Conservation (phyloP, 2,329 filamentous ascomycete genomes). For the Stachybotrys chartarum region DNA sequence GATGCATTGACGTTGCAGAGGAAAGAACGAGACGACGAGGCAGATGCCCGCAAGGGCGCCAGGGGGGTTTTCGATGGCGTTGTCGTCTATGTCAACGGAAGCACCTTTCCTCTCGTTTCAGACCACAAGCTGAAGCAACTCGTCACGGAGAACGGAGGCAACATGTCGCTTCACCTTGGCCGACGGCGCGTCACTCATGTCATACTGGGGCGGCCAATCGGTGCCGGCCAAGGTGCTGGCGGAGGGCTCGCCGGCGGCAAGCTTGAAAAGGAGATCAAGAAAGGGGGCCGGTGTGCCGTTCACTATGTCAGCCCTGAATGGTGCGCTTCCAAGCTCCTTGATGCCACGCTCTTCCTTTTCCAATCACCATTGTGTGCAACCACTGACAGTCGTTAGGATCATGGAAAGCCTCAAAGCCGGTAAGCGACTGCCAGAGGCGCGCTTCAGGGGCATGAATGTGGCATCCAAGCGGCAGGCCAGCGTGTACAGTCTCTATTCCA, state of each 20-base stretch:
- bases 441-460: conserved; percentile 59
- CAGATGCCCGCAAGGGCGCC: conserved; percentile 19
- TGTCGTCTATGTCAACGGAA: conserved; percentile 81
- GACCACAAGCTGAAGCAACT: conserved; percentile 81
- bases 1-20: conserved; percentile 17
- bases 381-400: conserved; percentile 43
- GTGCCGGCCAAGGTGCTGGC: conserved; percentile 47
- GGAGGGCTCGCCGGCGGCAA: conserved; percentile 73
- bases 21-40: conserved; percentile 44
- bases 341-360: background rate
- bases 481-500: conserved; percentile 45
- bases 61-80: conserved; percentile 60
- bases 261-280: conserved; percentile 70
- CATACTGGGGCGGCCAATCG: conserved; percentile 59
- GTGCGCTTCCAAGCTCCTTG: conserved; percentile 28
- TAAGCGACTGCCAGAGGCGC: conserved; percentile 65
- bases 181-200: conserved; percentile 78
- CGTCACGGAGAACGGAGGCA: conserved; percentile 66
- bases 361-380: background rate
- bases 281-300: conserved; percentile 59
- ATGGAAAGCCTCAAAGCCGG: conserved; percentile 76
- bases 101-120: conserved; percentile 71
- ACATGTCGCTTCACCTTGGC: conserved; percentile 62
- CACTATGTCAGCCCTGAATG: conserved; percentile 80
- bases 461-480: conserved; percentile 57